Base-by-base conservation (phyloP, 2,329 filamentous ascomycete genomes). In the Aureobasidium sp. region DNA sequence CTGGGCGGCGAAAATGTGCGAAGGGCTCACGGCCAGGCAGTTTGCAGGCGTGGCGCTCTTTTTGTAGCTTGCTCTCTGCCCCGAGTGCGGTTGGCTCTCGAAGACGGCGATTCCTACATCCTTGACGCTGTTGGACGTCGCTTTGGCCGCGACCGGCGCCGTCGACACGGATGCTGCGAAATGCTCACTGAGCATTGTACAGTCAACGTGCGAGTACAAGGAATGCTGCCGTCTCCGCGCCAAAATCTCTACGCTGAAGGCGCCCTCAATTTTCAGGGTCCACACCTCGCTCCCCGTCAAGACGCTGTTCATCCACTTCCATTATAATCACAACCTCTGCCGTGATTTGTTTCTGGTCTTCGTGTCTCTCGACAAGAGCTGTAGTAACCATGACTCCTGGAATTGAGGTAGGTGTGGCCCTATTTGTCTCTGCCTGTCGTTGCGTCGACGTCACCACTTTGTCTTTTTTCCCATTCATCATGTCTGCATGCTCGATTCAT, bases 1-100 rank as follows among this genome's bases (percentile, higher is more conserved):
- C 68, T 98, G 93, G 3, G 89, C 91, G 3, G 90, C 86, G 67
- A 95, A 98, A 41, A 97, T 78, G 67, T 98, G 93, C 17, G 84
- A 84, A 39, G 80, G 76, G 69, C 79, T 94, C 61, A 90, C 78
- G 25, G 89, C 90, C 53, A 98, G 74, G 61, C 88, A 85, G 68
- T 91, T 88, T 55, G 79, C 74, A 22, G 84, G 78, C n/a, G 84
- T 83, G 14, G 88, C 86, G 74, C 88, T 95, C 73, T 95, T 97
- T 77, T 96, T 97, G 78, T 93, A 90, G 42, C 84, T 79, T 58
- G 82, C 76, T 63, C 85, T 85, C 65, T 90, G 80, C n/a, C 81
- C 78, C 58, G 85, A 80, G 51, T 85, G 79, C 35, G 90, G 90
- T 62, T 89, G 86, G 62, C 90, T 79, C 58, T 89, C 84, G 69